These are phyloP conservation scores for Omphalotus olearius DNA, from an alignment of 1,284 basidiomycete species.

Conservation along the genomic window DNA sequence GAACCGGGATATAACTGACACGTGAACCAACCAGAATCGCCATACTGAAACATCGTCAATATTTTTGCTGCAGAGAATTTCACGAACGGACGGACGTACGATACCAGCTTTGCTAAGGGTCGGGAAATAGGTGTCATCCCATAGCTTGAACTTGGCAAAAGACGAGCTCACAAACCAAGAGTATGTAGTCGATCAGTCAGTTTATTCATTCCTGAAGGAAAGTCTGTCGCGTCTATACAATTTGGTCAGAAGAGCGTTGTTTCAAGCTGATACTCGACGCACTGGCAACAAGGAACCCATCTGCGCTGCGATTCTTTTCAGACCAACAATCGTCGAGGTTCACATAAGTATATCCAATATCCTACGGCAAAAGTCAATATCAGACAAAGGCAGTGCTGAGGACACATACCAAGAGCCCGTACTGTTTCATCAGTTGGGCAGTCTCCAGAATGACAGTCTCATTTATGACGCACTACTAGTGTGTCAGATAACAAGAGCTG, in stretches of 20 bases:
- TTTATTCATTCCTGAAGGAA: conserved; percentile 47
- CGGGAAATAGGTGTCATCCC: background rate
- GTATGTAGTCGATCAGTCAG: conserved; percentile 47
- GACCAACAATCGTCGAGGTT: conserved; percentile 60
- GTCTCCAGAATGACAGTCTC: conserved; percentile 46
- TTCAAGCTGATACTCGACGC: conserved; percentile 8
- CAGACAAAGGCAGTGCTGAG: background rate
- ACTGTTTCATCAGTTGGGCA: conserved; percentile 40
- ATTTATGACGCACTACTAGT: conserved; percentile 47
- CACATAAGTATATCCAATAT: conserved; percentile 48
- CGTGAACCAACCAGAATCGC: conserved; percentile 49
- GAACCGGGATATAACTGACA: conserved; percentile 47
- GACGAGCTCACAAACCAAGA: conserved; percentile 42
- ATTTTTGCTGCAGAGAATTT: background rate
- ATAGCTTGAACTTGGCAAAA: background rate
- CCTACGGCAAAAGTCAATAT: conserved; percentile 27
- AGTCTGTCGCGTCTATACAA: conserved; percentile 35
- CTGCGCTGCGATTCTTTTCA: conserved; percentile 40
- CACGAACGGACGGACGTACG: conserved; percentile 27
- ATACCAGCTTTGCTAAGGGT: conserved; percentile 46
- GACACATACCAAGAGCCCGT: conserved; percentile 37
- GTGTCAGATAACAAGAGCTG: background rate
- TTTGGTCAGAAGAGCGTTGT: background rate
- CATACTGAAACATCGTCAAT: conserved; percentile 27
- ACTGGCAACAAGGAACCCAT: conserved; percentile 45